Evolutionary conservation across 2,329 filamentous ascomycete species (phyloP).

Genomic region (Coleophoma cylindrospora): DNA sequence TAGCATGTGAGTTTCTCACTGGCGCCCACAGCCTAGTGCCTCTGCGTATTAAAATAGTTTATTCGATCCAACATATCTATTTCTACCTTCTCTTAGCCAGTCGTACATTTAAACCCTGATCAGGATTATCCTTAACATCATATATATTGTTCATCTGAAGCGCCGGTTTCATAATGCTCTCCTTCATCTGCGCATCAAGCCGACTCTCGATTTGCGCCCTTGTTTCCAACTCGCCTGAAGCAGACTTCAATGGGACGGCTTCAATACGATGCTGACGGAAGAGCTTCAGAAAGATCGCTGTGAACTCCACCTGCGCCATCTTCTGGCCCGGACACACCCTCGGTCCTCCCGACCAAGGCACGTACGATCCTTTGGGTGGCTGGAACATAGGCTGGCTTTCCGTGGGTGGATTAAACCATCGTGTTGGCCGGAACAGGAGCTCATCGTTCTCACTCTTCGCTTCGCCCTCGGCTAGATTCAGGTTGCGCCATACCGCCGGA

Average conservation of each 20-base stretch:
- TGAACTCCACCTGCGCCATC: slow-evolving; percentile 17
- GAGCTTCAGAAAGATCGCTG: slow-evolving; percentile 9
- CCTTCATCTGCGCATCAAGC: neutral
- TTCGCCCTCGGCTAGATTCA: slow-evolving; percentile 8
- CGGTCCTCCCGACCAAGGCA: slow-evolving; percentile 11
- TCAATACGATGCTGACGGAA: neutral
- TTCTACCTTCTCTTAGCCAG: no score
- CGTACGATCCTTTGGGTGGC: slow-evolving; percentile 6
- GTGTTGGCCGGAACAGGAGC: slow-evolving; percentile 3
- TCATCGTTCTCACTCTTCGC: slow-evolving; percentile 7
- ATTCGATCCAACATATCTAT: no score
- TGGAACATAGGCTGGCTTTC: neutral
- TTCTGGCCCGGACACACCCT: slow-evolving; percentile 16
- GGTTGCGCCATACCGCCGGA: slow-evolving; percentile 10
- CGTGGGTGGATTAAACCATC: no score
- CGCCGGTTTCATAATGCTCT: neutral
- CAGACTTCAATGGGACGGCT: neutral
- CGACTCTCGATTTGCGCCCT: neutral
- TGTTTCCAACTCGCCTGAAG: neutral
- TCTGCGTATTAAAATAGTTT: no score
- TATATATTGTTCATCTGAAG: neutral
- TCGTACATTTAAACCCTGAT: no score
- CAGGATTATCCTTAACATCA: no score
- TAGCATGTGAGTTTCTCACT: no score
- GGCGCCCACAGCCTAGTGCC: no score